Evolutionary conservation across 495 filamentous ascomycete species (phyloP).

Genomic region (Tuber brumale): DNA sequence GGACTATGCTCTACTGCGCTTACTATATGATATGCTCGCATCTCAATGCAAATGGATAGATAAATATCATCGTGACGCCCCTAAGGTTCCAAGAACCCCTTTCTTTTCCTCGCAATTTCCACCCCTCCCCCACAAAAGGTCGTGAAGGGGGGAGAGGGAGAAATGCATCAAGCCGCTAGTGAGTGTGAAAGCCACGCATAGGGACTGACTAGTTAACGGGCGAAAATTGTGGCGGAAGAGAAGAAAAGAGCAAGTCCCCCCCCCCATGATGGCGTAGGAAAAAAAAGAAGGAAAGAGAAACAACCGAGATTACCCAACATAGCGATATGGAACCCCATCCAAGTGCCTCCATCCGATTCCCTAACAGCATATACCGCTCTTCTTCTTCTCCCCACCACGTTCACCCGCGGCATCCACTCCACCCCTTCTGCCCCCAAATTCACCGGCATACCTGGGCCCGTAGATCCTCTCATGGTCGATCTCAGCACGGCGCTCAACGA

Average conservation of each 20-base stretch:
- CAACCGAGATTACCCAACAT: neutral
- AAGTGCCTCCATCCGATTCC: neutral
- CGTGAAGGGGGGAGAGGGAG: neutral
- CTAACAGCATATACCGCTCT: constrained; percentile 37
- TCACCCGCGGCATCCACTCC: constrained; percentile 20
- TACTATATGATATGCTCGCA: neutral
- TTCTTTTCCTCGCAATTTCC: neutral
- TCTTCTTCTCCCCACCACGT: constrained; percentile 23
- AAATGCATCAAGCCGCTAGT: neutral
- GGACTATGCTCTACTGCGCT: neutral
- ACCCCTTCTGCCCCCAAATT: constrained; percentile 17
- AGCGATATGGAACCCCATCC: neutral
- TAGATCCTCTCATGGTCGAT: constrained; percentile 35
- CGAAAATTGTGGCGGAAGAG: neutral
- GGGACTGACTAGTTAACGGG: neutral
- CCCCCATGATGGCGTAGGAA: neutral
- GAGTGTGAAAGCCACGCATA: neutral
- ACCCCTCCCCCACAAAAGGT: neutral
- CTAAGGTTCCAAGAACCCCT: neutral
- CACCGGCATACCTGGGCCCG: constrained; percentile 15
- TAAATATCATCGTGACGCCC: neutral
- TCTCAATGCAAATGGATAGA: neutral
- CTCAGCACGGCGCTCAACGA: constrained; percentile 62
- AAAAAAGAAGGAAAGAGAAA: neutral
- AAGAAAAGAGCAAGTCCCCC: neutral